A percentile compares a stretch with the other conserved stretches of the same genome.
These are phyloP conservation scores for Cytospora chrysosperma DNA, from an alignment of 2,329 filamentous ascomycete species.

Conservation along the genomic window DNA sequence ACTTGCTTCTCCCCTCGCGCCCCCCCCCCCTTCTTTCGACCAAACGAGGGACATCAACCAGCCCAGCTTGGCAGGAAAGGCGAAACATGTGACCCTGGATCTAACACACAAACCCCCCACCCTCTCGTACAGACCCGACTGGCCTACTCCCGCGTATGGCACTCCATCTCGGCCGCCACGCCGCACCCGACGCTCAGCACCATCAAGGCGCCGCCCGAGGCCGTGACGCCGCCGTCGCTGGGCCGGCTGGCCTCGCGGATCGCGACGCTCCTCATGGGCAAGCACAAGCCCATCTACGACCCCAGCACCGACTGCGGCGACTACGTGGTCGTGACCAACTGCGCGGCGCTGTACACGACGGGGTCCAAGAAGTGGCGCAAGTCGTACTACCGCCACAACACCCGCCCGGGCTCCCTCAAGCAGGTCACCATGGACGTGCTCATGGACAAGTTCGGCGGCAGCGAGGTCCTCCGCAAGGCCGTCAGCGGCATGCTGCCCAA, in stretches of 20 bases:
- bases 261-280: constrained; percentile 89
- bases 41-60: not conserved
- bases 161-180: constrained; percentile 72
- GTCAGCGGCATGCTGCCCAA: constrained; percentile 98
- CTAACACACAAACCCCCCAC: constrained; percentile 4
- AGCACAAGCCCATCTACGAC: constrained; percentile 98
- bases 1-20: constrained; percentile 11
- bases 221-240: constrained; percentile 71
- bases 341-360: constrained; percentile 80
- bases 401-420: constrained; percentile 81
- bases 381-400: constrained; percentile 93
- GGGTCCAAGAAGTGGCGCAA: constrained; percentile 94
- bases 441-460: constrained; percentile 91
- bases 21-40: not conserved
- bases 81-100: not conserved
- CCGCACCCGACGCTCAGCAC: constrained; percentile 59
- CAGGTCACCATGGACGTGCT: constrained; percentile 91
- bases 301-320: constrained; percentile 98
- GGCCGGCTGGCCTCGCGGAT: constrained; percentile 87
- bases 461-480: constrained; percentile 85
- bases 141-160: constrained; percentile 95
- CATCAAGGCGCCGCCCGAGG: constrained; percentile 49
- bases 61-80: constrained; percentile 19
- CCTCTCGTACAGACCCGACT: constrained; percentile 72
- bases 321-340: constrained; percentile 94